A percentile compares a stretch with the other conserved stretches of the same genome.
Conservation (phyloP, 2,329 filamentous ascomycete genomes). For the Xylariomycetidae sp. region DNA sequence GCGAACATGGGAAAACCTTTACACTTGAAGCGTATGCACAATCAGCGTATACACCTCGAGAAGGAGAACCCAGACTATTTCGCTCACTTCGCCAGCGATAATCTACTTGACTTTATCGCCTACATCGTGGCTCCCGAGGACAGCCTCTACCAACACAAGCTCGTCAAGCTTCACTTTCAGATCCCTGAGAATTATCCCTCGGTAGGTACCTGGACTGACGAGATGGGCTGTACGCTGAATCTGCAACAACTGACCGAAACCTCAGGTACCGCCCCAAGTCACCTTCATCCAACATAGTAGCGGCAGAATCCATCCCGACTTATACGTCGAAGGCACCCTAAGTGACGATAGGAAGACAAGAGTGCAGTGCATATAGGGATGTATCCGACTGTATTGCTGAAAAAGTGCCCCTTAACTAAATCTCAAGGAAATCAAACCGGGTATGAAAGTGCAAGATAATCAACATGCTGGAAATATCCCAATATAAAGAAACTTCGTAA, state of each 20-base stretch:
- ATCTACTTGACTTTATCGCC: conserved; percentile 10
- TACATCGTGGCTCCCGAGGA: conserved; percentile 10
- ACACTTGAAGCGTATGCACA: conserved; percentile 7
- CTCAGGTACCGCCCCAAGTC: conserved; percentile 12
- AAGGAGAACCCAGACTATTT: conserved; percentile 11
- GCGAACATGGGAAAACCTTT: too few species aligned
- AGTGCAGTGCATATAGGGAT: too few species aligned
- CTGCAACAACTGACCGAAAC: background rate
- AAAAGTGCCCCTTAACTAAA: too few species aligned
- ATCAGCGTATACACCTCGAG: conserved; percentile 7
- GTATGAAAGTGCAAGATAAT: too few species aligned
- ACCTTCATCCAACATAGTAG: conserved; percentile 10
- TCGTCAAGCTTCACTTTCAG: conserved; percentile 11
- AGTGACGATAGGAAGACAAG: too few species aligned
- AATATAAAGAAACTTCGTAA: too few species aligned
- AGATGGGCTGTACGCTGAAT: too few species aligned
- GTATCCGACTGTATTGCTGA: too few species aligned
- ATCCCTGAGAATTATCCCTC: conserved; percentile 10
- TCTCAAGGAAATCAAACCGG: too few species aligned
- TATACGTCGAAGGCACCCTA: conserved; percentile 13
- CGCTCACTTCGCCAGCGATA: conserved; percentile 11
- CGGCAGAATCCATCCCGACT: conserved; percentile 12
- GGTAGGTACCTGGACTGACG: conserved; percentile 7
- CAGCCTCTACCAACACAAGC: conserved; percentile 13
- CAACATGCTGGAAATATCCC: too few species aligned